A percentile compares a stretch with the other conserved stretches of the same genome.
Evolutionary conservation across 768 basidiomycete species (phyloP).

Genomic region (Sistotremastrum niveocremeum): DNA sequence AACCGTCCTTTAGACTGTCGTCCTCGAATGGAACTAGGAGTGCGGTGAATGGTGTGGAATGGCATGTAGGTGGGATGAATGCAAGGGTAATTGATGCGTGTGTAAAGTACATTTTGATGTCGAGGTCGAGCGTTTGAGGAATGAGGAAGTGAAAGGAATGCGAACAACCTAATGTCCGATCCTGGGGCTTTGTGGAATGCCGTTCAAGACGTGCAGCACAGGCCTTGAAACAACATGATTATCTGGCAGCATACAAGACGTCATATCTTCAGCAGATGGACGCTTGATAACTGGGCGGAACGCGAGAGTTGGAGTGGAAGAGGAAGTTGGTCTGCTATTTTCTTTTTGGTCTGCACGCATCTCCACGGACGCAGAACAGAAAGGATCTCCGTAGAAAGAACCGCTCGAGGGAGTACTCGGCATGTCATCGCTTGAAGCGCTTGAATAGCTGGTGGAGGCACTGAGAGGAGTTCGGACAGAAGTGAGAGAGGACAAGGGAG

Average conservation of each 20-base stretch:
- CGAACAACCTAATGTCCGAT: constrained; percentile 32
- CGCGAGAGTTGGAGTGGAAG: background rate
- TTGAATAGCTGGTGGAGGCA: constrained; percentile 57
- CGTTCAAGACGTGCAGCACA: constrained; percentile 66
- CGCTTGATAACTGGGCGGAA: background rate
- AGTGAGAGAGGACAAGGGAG: constrained; percentile 36
- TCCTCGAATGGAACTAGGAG: constrained; percentile 7
- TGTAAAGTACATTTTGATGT: background rate
- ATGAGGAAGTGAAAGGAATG: background rate
- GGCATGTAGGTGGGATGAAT: constrained; percentile 58
- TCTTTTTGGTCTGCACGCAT: constrained; percentile 51
- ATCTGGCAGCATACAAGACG: constrained; percentile 36
- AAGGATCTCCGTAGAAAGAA: constrained; percentile 32
- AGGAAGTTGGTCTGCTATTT: constrained; percentile 28
- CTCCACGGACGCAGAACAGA: constrained; percentile 14
- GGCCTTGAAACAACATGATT: constrained; percentile 69
- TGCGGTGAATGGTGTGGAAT: constrained; percentile 52
- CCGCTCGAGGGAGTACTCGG: constrained; percentile 73
- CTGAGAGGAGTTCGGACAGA: constrained; percentile 63
- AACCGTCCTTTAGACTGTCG: no score
- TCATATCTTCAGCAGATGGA: no score
- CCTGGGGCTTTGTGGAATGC: constrained; percentile 43
- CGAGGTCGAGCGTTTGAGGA: background rate
- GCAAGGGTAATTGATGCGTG: background rate
- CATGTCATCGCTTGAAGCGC: constrained; percentile 64